phyloP scores from a whole-genome alignment of 2,329 filamentous ascomycete species.

The Chaetothyriales sp. region DNA sequence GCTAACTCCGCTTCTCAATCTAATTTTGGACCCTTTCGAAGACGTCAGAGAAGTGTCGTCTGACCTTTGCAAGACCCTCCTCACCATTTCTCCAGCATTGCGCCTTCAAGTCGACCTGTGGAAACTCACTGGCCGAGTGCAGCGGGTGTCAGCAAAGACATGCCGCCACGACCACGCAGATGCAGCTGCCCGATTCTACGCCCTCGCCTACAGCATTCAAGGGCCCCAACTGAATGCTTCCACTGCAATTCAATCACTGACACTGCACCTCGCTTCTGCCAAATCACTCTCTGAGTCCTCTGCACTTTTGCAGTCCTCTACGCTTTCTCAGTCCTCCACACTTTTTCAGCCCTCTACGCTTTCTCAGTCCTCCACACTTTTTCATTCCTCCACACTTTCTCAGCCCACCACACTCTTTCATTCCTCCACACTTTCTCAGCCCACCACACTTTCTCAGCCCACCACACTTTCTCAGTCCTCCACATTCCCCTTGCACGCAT shows the following conservation, averaged over 20 bases:
- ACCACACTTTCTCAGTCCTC: not conserved
- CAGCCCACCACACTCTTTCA: too few relatives aligned
- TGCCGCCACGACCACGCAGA: slow-evolving; percentile 86
- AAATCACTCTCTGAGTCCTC: too few relatives aligned
- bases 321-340: too few relatives aligned
- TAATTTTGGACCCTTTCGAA: slow-evolving; percentile 81
- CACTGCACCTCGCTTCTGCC: not conserved
- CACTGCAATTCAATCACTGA: not conserved
- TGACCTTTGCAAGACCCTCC: slow-evolving; percentile 26
- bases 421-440: too few relatives aligned
- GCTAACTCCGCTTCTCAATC: slow-evolving; percentile 52
- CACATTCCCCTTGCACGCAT: slow-evolving; percentile 12
- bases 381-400: too few relatives aligned
- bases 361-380: too few relatives aligned
- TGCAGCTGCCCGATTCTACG: slow-evolving; percentile 65
- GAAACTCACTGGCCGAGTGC: slow-evolving; percentile 33
- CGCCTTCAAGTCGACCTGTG: slow-evolving; percentile 24
- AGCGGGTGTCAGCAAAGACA: slow-evolving; percentile 50
- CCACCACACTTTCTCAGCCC: too few relatives aligned
- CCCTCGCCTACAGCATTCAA: slow-evolving; percentile 37
- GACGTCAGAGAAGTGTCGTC: slow-evolving; percentile 57
- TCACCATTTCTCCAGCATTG: not conserved
- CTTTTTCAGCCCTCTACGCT: too few relatives aligned
- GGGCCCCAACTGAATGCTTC: not conserved
- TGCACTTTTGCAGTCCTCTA: too few relatives aligned